Evolutionary conservation across 1,284 basidiomycete genomes (phyloP).

Genomic region (Ganoderma lucidum): DNA sequence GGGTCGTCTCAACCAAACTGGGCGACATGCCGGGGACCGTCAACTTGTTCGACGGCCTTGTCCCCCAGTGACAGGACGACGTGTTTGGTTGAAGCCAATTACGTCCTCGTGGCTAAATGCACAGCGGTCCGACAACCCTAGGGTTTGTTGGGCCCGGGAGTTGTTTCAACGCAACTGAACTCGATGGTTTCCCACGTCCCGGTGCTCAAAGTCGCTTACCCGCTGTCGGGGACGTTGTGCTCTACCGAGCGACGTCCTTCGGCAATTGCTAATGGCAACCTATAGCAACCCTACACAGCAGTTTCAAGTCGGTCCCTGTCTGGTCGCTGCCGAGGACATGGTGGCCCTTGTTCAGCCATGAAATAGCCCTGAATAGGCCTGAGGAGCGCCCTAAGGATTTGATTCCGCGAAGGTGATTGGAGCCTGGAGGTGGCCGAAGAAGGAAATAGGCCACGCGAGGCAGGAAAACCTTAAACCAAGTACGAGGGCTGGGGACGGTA

Average conservation of each 20-base stretch:
- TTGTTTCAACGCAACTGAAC: conserved; percentile 1
- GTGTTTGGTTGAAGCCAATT: neutral
- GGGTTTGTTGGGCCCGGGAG: conserved; percentile 9
- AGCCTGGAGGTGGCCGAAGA: conserved; percentile 18
- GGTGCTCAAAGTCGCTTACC: neutral
- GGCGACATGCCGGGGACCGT: conserved; percentile 1
- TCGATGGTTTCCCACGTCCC: conserved; percentile 1
- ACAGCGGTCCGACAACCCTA: conserved; percentile 1
- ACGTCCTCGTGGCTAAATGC: conserved; percentile 9
- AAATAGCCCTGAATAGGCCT: neutral
- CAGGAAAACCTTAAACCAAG: conserved; percentile 11
- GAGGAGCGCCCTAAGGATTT: conserved; percentile 5
- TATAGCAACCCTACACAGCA: neutral
- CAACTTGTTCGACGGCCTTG: neutral
- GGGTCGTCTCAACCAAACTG: neutral
- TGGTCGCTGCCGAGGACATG: neutral
- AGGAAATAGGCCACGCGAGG: conserved; percentile 30
- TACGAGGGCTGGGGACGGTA: conserved; percentile 2
- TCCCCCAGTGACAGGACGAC: neutral
- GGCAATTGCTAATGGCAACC: conserved; percentile 11
- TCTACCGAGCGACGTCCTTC: conserved; percentile 16
- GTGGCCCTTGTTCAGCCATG: neutral
- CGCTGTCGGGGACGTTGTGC: conserved; percentile 16
- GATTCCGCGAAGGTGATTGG: conserved; percentile 23
- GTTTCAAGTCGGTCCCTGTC: conserved; percentile 13